Conservation (phyloP, 306 rosid species). For the Cicer yamashitae region DNA sequence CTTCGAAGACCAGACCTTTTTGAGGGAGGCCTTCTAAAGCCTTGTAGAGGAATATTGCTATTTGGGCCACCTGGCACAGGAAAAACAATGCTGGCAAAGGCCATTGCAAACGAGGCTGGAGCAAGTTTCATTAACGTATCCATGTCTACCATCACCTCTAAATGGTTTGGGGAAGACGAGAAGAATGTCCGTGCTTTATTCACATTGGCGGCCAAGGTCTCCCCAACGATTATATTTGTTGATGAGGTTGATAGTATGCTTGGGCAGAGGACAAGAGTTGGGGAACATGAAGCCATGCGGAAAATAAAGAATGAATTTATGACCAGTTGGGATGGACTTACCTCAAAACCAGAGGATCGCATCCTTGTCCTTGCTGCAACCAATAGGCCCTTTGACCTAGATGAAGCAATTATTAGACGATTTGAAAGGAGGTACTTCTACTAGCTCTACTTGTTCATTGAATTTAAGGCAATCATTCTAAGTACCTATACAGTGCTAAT, state of each 20-base stretch:
- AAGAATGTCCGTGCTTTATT: conserved; percentile 93
- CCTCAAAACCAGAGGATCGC: conserved; percentile 69
- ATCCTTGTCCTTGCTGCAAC: conserved; percentile 99
- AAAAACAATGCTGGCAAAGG: conserved; percentile 98
- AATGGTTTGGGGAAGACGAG: conserved; percentile 99
- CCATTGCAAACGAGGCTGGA: conserved; percentile 93
- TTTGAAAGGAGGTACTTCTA: conserved; percentile 81
- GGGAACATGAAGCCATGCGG: conserved; percentile 98
- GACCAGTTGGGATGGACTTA: conserved; percentile 92
- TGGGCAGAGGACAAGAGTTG: conserved; percentile 88
- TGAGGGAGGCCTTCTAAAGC: conserved; percentile 84
- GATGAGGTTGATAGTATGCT: conserved; percentile 99
- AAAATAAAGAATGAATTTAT: conserved; percentile 94
- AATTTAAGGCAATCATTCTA: not conserved
- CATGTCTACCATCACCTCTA: conserved; percentile 94
- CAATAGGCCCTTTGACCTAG: conserved; percentile 93
- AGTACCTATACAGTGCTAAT: not conserved
- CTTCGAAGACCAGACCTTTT: conserved; percentile 92
- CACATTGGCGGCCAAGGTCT: conserved; percentile 90
- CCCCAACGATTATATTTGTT: conserved; percentile 93
- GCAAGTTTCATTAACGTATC: conserved; percentile 95
- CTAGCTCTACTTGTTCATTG: not conserved
- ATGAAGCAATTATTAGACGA: conserved; percentile 93
- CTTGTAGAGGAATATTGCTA: conserved; percentile 89
- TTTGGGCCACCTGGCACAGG: conserved; percentile 99